Conservation (phyloP, 2,329 filamentous ascomycete species). For the Shiraia bambusicola region DNA sequence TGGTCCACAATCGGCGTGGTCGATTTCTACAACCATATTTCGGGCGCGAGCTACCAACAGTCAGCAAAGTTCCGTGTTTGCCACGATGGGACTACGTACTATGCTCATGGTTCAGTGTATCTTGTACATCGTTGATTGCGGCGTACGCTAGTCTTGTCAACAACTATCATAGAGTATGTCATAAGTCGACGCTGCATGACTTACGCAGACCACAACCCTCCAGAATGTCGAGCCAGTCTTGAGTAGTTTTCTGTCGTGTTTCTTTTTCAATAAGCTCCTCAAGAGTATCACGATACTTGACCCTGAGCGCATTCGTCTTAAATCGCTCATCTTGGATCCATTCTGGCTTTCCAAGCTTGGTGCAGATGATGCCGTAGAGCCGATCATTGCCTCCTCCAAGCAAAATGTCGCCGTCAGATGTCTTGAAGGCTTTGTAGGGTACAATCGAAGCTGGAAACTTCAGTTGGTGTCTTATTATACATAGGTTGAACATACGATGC, state of each 20-base stretch:
- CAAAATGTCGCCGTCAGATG: conserved; percentile 63
- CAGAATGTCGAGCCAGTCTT: conserved; percentile 82
- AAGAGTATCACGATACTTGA: conserved; percentile 71
- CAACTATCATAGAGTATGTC: conserved; percentile 2
- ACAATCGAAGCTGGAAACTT: conserved; percentile 80
- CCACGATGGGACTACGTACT: conserved; percentile 52
- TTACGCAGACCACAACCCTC: conserved; percentile 82
- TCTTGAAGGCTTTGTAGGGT: conserved; percentile 81
- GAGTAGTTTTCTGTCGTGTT: conserved; percentile 75
- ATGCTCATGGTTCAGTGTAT: conserved; percentile 80
- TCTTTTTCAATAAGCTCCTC: conserved; percentile 77
- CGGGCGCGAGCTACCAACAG: conserved; percentile 62
- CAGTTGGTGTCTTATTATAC: conserved; percentile 1
- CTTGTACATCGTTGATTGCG: conserved; percentile 89
- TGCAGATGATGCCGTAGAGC: conserved; percentile 61
- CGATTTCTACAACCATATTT: conserved; percentile 84
- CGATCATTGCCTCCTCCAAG: conserved; percentile 66
- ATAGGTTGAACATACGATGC: conserved; percentile 66
- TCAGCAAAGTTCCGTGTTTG: conserved; percentile 3
- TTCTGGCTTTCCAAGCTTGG: conserved; percentile 58
- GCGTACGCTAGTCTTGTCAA: conserved; percentile 62
- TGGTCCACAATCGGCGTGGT: conserved; percentile 79
- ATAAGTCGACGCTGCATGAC: conserved; percentile 4
- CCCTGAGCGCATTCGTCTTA: conserved; percentile 60
- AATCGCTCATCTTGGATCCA: conserved; percentile 61